Percentiles rank a stretch among this genome's conserved stretches.
These are phyloP conservation scores for Wickerhamia fluorescens DNA, from an alignment of 805 yeast species.

Conservation along the genomic window DNA sequence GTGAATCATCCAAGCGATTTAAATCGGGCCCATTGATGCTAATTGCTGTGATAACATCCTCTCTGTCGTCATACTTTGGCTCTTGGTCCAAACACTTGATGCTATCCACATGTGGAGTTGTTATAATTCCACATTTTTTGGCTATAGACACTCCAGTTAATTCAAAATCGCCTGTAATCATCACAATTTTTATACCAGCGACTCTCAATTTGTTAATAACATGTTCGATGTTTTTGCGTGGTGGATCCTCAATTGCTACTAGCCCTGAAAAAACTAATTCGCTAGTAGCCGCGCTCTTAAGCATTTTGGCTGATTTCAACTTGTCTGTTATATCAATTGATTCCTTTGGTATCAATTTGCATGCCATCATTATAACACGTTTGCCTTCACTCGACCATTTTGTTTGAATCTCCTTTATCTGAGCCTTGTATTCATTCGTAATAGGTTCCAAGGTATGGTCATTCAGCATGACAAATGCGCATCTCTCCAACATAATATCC, in stretches of 20 bases:
- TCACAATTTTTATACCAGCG: conserved; percentile 36
- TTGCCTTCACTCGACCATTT: conserved; percentile 32
- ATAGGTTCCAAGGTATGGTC: conserved; percentile 13
- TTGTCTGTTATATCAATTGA: conserved; percentile 6
- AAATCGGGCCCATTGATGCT: conserved; percentile 29
- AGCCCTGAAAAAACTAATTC: conserved; percentile 28
- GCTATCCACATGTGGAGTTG: conserved; percentile 8
- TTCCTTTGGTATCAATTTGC: conserved; percentile 14
- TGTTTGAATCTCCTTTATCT: conserved; percentile 20
- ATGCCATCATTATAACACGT: conserved; percentile 25
- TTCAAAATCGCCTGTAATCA: conserved; percentile 51
- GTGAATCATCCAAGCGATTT: conserved; percentile 23
- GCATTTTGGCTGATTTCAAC: conserved; percentile 7
- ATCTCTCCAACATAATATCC: conserved; percentile 31
- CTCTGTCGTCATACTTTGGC: too few species aligned
- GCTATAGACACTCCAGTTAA: conserved; percentile 47
- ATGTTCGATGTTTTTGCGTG: conserved; percentile 26
- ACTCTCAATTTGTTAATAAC: conserved; percentile 24
- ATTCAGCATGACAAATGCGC: conserved; percentile 12
- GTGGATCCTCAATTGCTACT: conserved; percentile 39
- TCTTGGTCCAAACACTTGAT: too few species aligned
- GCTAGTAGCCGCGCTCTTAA: conserved; percentile 9
- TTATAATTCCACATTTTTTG: conserved; percentile 32
- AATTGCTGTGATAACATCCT: conserved; percentile 16
- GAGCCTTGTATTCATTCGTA: conserved; percentile 8